Percentiles rank a stretch among this genome's conserved stretches.
Conservation (phyloP, 2,329 filamentous ascomycete genomes). For the Dactylellina haptotyla region DNA sequence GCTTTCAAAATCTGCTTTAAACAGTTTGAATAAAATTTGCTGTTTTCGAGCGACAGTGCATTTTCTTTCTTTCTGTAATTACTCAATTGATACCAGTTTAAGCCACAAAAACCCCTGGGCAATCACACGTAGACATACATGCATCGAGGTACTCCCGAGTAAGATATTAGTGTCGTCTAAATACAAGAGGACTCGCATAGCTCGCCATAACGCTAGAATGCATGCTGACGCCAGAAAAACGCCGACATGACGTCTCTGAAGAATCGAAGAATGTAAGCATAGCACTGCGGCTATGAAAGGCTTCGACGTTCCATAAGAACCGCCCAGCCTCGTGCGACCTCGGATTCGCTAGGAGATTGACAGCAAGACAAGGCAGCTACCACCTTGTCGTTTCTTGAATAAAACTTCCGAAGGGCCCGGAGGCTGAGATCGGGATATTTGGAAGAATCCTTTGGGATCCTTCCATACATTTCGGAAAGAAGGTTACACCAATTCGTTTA, state of each 20-base stretch:
- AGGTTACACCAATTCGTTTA: conserved; percentile 2
- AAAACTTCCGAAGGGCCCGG: neutral
- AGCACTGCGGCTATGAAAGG: neutral
- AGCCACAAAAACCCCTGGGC: too few relatives aligned
- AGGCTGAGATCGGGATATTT: neutral
- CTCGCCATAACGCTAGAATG: too few relatives aligned
- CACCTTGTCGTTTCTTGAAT: neutral
- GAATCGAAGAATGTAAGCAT: too few relatives aligned
- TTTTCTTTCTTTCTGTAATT: neutral
- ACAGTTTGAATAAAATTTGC: neutral
- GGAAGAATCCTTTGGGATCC: conserved; percentile 7
- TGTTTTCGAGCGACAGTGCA: neutral
- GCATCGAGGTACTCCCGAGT: too few relatives aligned
- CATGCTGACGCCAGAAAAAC: neutral
- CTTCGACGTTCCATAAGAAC: neutral
- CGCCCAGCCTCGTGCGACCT: neutral
- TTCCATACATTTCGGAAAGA: neutral
- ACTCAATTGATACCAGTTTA: neutral
- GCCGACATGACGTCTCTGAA: too few relatives aligned
- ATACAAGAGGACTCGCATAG: too few relatives aligned
- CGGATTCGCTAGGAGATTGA: neutral
- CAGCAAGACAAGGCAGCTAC: neutral
- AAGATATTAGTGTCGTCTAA: too few relatives aligned
- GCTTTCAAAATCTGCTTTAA: neutral
- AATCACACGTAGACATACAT: too few relatives aligned